A percentile compares a stretch with the other conserved stretches of the same genome.
Evolutionary conservation across 129 eudicot genomes (phyloP).

Genomic region (Pittosporum tobira): DNA sequence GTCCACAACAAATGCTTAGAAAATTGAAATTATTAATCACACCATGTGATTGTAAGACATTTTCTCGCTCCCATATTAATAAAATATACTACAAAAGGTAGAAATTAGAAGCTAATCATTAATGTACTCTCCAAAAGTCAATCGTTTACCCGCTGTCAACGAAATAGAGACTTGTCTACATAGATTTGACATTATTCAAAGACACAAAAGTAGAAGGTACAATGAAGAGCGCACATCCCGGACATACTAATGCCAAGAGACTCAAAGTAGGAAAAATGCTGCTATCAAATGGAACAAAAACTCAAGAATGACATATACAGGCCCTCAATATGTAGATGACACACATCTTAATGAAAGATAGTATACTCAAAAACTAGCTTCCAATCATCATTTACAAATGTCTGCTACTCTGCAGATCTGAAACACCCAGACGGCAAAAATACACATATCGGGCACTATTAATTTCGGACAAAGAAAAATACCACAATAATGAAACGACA

Average conservation of each 20-base stretch:
- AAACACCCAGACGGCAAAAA: constrained; percentile 11
- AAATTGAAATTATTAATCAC: too few species aligned
- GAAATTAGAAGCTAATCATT: too few species aligned
- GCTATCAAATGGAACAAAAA: not conserved
- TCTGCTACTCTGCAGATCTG: constrained; percentile 12
- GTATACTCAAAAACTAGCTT: constrained; percentile 7
- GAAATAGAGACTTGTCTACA: not conserved
- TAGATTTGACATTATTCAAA: not conserved
- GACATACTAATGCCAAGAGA: not conserved
- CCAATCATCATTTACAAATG: constrained; percentile 27
- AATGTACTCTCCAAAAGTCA: too few species aligned
- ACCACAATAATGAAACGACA: not conserved
- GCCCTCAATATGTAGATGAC: constrained; percentile 6
- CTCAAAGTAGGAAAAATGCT: not conserved
- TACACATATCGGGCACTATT: constrained; percentile 2
- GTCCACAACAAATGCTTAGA: not conserved
- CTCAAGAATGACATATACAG: not conserved
- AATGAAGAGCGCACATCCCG: not conserved
- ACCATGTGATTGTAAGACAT: too few species aligned
- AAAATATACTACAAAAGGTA: too few species aligned
- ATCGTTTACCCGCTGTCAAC: too few species aligned
- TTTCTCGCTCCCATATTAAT: too few species aligned
- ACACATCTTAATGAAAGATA: not conserved
- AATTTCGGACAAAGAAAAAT: not conserved
- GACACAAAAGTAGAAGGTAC: not conserved